Base-by-base conservation (phyloP, 129 eudicot genomes). In the Scalesia atractyloides region DNA sequence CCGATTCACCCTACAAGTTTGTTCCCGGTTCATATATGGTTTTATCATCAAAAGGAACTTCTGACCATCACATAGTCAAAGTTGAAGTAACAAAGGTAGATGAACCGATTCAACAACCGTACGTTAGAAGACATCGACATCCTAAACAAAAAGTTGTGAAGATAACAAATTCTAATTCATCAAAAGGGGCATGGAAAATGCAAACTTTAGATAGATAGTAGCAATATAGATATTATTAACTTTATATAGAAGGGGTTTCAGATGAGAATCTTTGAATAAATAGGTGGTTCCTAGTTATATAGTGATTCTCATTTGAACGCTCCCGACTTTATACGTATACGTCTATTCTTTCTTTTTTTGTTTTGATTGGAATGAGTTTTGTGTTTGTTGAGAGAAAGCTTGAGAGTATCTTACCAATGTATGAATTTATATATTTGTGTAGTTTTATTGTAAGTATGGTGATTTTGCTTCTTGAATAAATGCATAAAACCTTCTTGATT, bases 41-140 rank as follows among this genome's bases (percentile, higher is more conserved):
- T 53, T 66, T 86, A 18, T 94, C 99, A 39, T 90, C 99, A 0
- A 94, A 94, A 79, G 97, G 99, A 68, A 94, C 98, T 39, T 94
- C 98, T 15, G 98, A 94, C 73, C 98, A 94, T 54, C 98, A 89
- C 78, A 90, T 93, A 65, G 98, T 93, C 73, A 93, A 85, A 80
- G 97, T 86, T 12, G 98, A 93, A 56, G 53, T 93, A 77, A 74
- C 76, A 16, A 87, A 80, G 64, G 84, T 77, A 52, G 82, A 56
- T 2, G 46, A 30, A 19, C 13, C 53, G 53, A 22, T 57, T 66
- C 79, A 74, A 73, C 84, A 76, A 75, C 74, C 71, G 15, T 18
- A n/a, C 36, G 77, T 50, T 64, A 75, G 59, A 65, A 79, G 68
- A 78, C 68, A 72, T 49, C 79, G 78, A 22, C 81, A 73, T 48